A percentile compares a stretch with the other conserved stretches of the same genome.
Evolutionary conservation across 2,329 filamentous ascomycete species (phyloP).

Genomic region (Epichloe scottii): DNA sequence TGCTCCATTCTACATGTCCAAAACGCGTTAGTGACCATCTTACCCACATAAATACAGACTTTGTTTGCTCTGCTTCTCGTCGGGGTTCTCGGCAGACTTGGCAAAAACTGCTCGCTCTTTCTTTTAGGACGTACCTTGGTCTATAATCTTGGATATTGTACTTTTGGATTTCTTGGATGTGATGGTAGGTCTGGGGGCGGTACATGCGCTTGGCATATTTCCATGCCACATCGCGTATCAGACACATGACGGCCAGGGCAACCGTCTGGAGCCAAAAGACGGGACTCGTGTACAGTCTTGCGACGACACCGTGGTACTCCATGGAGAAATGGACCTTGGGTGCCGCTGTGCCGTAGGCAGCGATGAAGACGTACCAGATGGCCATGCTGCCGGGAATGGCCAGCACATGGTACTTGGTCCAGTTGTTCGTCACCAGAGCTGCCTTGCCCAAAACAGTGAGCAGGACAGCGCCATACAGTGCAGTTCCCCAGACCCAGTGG

Average conservation of each 20-base stretch:
- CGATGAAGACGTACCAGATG: conserved; percentile 85
- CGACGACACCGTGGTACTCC: conserved; percentile 78
- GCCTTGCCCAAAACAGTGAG: conserved; percentile 91
- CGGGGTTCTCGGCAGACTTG: no score
- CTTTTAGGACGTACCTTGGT: conserved; percentile 52
- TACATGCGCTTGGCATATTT: conserved; percentile 99
- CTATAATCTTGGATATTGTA: conserved; percentile 99
- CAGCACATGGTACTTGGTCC: conserved; percentile 96
- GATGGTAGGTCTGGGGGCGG: conserved; percentile 86
- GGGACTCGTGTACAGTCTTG: conserved; percentile 65
- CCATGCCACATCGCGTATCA: conserved; percentile 84
- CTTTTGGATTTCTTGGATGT: conserved; percentile 99
- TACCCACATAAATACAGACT: no score
- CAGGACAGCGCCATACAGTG: conserved; percentile 88
- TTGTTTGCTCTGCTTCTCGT: no score
- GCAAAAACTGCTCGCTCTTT: no score
- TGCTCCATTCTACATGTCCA: conserved; percentile 70
- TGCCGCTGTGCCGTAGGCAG: conserved; percentile 74
- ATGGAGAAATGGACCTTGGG: conserved; percentile 69
- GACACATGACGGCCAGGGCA: conserved; percentile 66
- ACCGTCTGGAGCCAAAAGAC: conserved; percentile 88
- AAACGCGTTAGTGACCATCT: no score
- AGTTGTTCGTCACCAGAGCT: conserved; percentile 87
- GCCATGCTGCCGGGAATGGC: conserved; percentile 88
- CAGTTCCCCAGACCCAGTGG: conserved; percentile 96